phyloP scores from a whole-genome alignment of 1,284 basidiomycete species.

The Fomitopsis pinicola region DNA sequence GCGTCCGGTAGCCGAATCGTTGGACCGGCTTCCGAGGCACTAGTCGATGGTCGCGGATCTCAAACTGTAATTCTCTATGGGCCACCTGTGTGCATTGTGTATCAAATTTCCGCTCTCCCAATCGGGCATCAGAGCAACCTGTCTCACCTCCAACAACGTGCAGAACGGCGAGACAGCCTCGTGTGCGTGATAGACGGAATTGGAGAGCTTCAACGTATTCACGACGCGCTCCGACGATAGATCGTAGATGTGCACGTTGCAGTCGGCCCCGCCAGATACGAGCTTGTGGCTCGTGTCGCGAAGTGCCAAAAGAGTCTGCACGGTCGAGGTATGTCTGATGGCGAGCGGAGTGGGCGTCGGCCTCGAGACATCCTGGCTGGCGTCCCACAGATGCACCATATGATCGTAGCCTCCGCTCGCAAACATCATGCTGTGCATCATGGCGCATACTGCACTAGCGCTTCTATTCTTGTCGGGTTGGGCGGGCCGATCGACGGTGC shows the following conservation, averaged over 20 bases:
- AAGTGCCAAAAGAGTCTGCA: slow-evolving; percentile 41
- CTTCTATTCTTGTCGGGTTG: slow-evolving; percentile 32
- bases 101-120: background rate
- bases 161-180: slow-evolving; percentile 32
- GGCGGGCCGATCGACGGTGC: slow-evolving; percentile 26
- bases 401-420: slow-evolving; percentile 50
- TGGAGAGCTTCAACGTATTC: slow-evolving; percentile 37
- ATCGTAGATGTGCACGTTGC: slow-evolving; percentile 42
- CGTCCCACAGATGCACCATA: slow-evolving; percentile 41
- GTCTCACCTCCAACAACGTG: slow-evolving; percentile 39
- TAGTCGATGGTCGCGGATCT: slow-evolving; percentile 42
- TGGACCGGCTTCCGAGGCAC: slow-evolving; percentile 31
- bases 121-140: background rate
- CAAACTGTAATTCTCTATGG: slow-evolving; percentile 49
- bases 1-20: slow-evolving; percentile 40
- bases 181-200: slow-evolving; percentile 42
- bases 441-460: slow-evolving; percentile 36
- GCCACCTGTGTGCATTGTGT: slow-evolving; percentile 31
- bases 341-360: slow-evolving; percentile 27
- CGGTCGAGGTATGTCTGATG: slow-evolving; percentile 40
- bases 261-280: slow-evolving; percentile 44
- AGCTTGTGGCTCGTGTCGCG: slow-evolving; percentile 44
- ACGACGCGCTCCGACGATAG: slow-evolving; percentile 39
- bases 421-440: slow-evolving; percentile 37
- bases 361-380: slow-evolving; percentile 28